phyloP scores from a whole-genome alignment of 805 yeast species.

The Myxozyma melibiosi region DNA sequence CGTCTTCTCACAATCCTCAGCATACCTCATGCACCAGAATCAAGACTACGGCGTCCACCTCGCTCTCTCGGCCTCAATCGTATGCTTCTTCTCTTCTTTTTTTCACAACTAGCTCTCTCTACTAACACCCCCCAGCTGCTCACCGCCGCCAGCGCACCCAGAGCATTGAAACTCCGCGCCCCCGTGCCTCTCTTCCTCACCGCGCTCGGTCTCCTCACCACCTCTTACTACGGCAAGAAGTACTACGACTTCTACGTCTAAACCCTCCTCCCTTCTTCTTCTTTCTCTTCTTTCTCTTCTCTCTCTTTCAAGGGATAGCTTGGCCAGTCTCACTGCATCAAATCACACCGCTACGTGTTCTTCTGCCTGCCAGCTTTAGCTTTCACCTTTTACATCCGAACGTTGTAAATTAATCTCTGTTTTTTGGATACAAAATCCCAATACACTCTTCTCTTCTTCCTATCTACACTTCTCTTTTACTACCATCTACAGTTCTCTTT shows the following conservation, averaged over 20 bases:
- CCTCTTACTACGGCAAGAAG: conserved; percentile 72
- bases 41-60: conserved; percentile 79
- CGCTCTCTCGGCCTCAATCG: conserved; percentile 70
- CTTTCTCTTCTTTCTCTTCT: not conserved
- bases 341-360: too few species aligned
- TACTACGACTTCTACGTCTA: conserved; percentile 66
- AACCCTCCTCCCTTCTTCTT: not conserved
- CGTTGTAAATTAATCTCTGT: too few species aligned
- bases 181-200: conserved; percentile 75
- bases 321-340: too few species aligned
- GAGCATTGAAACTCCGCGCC: conserved; percentile 65
- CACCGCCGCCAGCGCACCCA: conserved; percentile 68
- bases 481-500: too few species aligned
- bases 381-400: too few species aligned
- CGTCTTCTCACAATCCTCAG: conserved; percentile 39
- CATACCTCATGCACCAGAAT: conserved; percentile 71
- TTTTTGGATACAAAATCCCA: too few species aligned
- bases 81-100: conserved; percentile 35
- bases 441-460: too few species aligned
- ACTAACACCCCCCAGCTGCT: conserved; percentile 40
- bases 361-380: too few species aligned
- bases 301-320: too few species aligned
- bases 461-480: too few species aligned
- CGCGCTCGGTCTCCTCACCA: conserved; percentile 62
- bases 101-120: not conserved